Base-by-base conservation (phyloP, 306 rosid species). In the Acmispon strigosus region DNA sequence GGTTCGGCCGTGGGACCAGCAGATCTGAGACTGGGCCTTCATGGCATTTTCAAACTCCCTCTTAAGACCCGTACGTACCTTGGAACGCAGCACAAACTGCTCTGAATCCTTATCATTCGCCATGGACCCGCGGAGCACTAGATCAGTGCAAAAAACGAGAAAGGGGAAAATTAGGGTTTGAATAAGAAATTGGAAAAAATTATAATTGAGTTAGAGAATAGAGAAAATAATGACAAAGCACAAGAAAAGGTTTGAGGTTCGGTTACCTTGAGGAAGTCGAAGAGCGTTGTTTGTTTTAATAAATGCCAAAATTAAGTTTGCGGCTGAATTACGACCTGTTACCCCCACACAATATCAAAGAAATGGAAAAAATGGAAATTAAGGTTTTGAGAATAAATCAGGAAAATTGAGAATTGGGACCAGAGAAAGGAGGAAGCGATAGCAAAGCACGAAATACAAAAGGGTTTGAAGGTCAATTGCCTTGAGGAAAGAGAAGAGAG, bases 11-110 rank as follows among this genome's bases (percentile, higher is more conserved):
- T 78, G 44, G 3, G 90, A 79, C 11, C 76, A 80, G 17, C 73
- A 69, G 11, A 89, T 77, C 76, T 87, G 82, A 0, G 86, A 63
- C 54, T 85, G 96, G 13, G 80, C 81, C 79, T 86, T 84, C 78
- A 85, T 63, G n/a, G 93, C 89, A 47, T 84, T 87, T n/a, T 78
- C 84, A 32, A 86, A 83, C 78, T 92, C 96, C 19, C 94, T 88
- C 75, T 87, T 84, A 10, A 84, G 79, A 39, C 74, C 69, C 53
- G 66, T 37, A 10, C 89, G 84, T 29, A 84, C 89, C 43, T 49
- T 63, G 29, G 90, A 76, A 4, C 63, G 24, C 73, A 71, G 62
- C 49, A 72, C 74, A 7, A 76, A 78, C 79, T 80, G 80, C 16
- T 83, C 74, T 6, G 84, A 74, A 74, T 83, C 84, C 50, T 82